Conservation (phyloP, 2,329 filamentous ascomycete genomes). For the Claviceps humidiphila region DNA sequence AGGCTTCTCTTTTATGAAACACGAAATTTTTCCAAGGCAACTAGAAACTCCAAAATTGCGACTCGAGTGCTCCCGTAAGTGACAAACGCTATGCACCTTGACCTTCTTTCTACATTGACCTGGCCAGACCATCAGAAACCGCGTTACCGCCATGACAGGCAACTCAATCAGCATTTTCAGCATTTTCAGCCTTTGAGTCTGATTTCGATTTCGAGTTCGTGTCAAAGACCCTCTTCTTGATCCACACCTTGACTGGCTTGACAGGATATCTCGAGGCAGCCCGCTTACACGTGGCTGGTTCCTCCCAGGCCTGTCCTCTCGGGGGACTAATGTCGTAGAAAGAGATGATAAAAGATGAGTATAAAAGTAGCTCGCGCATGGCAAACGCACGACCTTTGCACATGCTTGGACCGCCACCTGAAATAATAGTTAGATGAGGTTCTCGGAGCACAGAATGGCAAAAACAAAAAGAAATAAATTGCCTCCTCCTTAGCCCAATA, state of each 20-base stretch:
- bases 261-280: conserved; percentile 16
- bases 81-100: not conserved
- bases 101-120: not conserved
- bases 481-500: no score
- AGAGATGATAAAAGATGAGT: conserved; percentile 20
- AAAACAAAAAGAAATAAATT: not conserved
- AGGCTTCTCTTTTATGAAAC: not conserved
- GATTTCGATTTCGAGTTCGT: not conserved
- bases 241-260: conserved; percentile 19
- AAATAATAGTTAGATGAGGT: not conserved
- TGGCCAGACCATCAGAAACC: not conserved
- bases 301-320: conserved; percentile 15
- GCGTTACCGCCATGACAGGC: not conserved
- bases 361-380: conserved; percentile 21
- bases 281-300: conserved; percentile 13
- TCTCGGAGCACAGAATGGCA: not conserved
- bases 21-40: not conserved
- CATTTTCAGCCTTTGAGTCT: not conserved
- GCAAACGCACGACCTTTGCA: conserved; percentile 20
- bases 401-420: conserved; percentile 20
- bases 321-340: conserved; percentile 24
- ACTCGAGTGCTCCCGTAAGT: not conserved
- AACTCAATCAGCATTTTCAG: not conserved
- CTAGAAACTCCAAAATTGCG: not conserved
- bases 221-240: conserved; percentile 13